Conservation (phyloP, 805 yeast genomes). For the Candida nonsorbophila region DNA sequence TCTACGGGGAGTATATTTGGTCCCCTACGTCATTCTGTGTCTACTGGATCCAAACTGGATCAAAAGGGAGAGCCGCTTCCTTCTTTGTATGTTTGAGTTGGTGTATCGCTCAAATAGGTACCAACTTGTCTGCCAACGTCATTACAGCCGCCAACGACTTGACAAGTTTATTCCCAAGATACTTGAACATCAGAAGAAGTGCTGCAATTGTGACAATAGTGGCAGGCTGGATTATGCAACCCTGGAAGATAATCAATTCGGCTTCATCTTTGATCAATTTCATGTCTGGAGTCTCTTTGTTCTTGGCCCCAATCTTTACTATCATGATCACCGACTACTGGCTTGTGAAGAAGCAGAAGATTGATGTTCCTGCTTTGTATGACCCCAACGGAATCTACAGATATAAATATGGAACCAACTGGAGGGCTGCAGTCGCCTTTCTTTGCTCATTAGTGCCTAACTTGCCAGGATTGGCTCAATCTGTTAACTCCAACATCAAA, state of each 20-base stretch:
- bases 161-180: constrained; percentile 8
- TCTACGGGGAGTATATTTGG: constrained; percentile 41
- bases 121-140: constrained; percentile 9
- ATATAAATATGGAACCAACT: constrained; percentile 16
- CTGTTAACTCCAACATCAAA: constrained; percentile 5
- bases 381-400: constrained; percentile 21
- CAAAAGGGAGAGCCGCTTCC: constrained; percentile 12
- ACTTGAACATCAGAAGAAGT: constrained; percentile 9
- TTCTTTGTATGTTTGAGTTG: constrained; percentile 11
- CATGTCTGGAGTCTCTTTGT: constrained; percentile 12
- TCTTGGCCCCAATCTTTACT: constrained; percentile 8
- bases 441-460: constrained; percentile 14
- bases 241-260: constrained; percentile 11
- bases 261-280: constrained; percentile 10
- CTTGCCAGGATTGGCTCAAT: constrained; percentile 10
- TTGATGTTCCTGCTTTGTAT: constrained; percentile 27
- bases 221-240: constrained; percentile 10
- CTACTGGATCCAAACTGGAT: constrained; percentile 19
- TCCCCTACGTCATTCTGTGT: constrained; percentile 35
- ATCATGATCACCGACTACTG: constrained; percentile 9
- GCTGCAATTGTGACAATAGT: constrained; percentile 5
- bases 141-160: constrained; percentile 11
- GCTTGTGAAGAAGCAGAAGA: constrained; percentile 5
- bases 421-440: constrained; percentile 11
- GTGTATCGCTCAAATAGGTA: constrained; percentile 10